Evolutionary conservation across 2,329 filamentous ascomycete species (phyloP).

Genomic region (Fusarium brachygibbosum): DNA sequence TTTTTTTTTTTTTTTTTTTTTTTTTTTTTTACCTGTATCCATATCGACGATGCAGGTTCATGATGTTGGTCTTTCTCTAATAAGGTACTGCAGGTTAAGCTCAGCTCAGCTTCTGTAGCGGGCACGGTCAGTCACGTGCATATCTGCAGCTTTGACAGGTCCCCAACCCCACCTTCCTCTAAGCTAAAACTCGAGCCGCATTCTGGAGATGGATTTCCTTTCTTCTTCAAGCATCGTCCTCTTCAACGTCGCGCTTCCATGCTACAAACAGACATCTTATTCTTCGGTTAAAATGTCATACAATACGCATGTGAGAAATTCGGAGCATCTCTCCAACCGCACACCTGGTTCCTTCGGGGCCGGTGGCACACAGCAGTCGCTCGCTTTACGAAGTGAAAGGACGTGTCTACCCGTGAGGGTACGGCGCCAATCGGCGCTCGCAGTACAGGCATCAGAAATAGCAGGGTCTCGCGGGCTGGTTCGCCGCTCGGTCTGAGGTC

Average conservation of each 20-base stretch:
- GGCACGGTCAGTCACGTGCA: slow-evolving; percentile 37
- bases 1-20: too few relatives aligned
- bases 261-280: slow-evolving; percentile 36
- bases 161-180: slow-evolving; percentile 5
- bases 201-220: slow-evolving; percentile 3
- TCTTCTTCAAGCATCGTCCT: slow-evolving; percentile 37
- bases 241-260: slow-evolving; percentile 44
- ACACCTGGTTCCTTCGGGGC: slow-evolving; percentile 6
- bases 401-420: slow-evolving; percentile 81
- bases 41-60: neutral
- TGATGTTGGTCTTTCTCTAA: neutral
- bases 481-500: slow-evolving; percentile 53
- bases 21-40: neutral
- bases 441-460: slow-evolving; percentile 86
- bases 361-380: slow-evolving; percentile 53
- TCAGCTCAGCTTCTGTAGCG: too few relatives aligned
- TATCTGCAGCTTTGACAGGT: slow-evolving; percentile 3
- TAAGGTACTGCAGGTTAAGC: too few relatives aligned
- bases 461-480: slow-evolving; percentile 60
- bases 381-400: slow-evolving; percentile 58
- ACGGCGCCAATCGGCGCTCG: slow-evolving; percentile 81
- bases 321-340: slow-evolving; percentile 17
- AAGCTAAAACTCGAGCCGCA: slow-evolving; percentile 1
- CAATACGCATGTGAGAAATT: slow-evolving; percentile 14
- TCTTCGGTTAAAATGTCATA: neutral